phyloP scores from a whole-genome alignment of 495 filamentous ascomycete species.

The Tirmania nivea region DNA sequence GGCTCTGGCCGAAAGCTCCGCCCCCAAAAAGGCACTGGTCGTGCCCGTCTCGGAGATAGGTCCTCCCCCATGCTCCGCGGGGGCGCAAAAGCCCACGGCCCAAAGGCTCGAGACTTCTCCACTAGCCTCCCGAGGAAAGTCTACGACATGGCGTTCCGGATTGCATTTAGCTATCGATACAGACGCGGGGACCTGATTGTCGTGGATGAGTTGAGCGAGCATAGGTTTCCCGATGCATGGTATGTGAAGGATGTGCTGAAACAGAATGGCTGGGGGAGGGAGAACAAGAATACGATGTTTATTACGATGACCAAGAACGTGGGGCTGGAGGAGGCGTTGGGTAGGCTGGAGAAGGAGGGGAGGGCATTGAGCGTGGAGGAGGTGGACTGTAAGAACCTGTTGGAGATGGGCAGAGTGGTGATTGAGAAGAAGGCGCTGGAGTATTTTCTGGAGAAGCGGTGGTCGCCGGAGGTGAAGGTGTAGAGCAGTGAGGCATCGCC shows the following conservation, averaged over 20 bases:
- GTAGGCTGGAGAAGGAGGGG: slow-evolving; percentile 34
- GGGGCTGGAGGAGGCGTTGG: slow-evolving; percentile 36
- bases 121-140: slow-evolving; percentile 68
- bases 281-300: slow-evolving; percentile 50
- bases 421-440: slow-evolving; percentile 68
- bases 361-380: slow-evolving; percentile 44
- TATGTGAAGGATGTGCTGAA: slow-evolving; percentile 43
- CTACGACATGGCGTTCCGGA: slow-evolving; percentile 92
- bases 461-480: background rate
- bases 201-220: slow-evolving; percentile 46
- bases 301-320: slow-evolving; percentile 38
- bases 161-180: slow-evolving; percentile 79
- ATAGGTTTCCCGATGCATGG: slow-evolving; percentile 32
- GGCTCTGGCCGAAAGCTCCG: slow-evolving; percentile 57
- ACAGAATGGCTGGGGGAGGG: slow-evolving; percentile 47
- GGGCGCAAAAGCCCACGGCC: slow-evolving; percentile 71
- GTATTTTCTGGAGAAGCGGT: background rate
- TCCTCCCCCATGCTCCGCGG: slow-evolving; percentile 67
- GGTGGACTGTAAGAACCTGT: slow-evolving; percentile 81
- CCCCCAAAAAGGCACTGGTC: slow-evolving; percentile 68
- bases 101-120: slow-evolving; percentile 70
- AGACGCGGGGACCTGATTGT: slow-evolving; percentile 66
- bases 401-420: slow-evolving; percentile 64
- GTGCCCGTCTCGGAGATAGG: slow-evolving; percentile 54
- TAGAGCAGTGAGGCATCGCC: too few species aligned